phyloP scores from a whole-genome alignment of 768 basidiomycete species.

The Cystobasidium onofrii region DNA sequence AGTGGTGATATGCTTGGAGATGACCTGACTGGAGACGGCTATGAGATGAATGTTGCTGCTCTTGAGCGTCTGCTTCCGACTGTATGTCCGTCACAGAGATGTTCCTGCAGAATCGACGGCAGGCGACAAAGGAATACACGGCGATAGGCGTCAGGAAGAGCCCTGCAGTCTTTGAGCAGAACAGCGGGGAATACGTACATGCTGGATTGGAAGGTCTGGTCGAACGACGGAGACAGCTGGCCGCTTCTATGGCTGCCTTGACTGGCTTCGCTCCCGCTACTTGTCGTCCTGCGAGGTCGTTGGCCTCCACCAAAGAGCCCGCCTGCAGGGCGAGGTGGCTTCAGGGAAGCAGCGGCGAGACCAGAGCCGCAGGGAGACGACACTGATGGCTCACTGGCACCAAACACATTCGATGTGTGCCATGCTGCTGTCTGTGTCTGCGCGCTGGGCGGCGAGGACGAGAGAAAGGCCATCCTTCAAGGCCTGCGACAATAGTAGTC shows the following conservation, averaged over 20 bases:
- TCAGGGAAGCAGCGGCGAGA: neutral
- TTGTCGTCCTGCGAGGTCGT: neutral
- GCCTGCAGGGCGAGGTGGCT: neutral
- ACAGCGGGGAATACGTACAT: neutral
- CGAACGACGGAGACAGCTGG: constrained; percentile 21
- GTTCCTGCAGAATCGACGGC: constrained; percentile 21
- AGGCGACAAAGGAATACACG: neutral
- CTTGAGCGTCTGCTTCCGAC: neutral
- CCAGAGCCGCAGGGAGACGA: neutral
- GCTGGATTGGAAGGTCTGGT: constrained; percentile 18
- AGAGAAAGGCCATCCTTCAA: constrained; percentile 20
- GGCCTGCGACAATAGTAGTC: neutral
- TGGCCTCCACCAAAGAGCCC: neutral
- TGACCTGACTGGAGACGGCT: neutral
- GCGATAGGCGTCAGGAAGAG: neutral
- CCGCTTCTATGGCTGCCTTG: neutral
- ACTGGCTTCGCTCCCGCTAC: neutral
- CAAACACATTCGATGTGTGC: neutral
- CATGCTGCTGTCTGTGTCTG: neutral
- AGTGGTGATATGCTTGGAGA: neutral
- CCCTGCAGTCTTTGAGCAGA: neutral
- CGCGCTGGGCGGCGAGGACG: constrained; percentile 15
- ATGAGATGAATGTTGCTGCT: neutral
- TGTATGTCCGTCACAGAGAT: constrained; percentile 3
- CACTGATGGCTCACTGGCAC: neutral